Evolutionary conservation across 345 rosid species (phyloP).

Genomic region (Eutrema japonicum): DNA sequence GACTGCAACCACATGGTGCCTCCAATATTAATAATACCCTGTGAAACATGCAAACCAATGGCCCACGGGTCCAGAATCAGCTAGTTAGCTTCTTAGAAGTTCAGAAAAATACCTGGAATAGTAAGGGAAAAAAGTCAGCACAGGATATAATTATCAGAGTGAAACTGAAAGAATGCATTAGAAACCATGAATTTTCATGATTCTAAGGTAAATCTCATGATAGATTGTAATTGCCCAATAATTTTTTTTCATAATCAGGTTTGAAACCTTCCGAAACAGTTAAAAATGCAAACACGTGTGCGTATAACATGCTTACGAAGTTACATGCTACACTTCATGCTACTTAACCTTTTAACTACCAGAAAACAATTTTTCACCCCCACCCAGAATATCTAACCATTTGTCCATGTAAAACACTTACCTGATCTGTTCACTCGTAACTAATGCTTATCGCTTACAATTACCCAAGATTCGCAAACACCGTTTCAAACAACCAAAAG

Average conservation of each 20-base stretch:
- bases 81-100: constrained; percentile 94
- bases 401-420: constrained; percentile 7
- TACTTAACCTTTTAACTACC: constrained; percentile 6
- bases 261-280: not conserved
- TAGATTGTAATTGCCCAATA: not conserved
- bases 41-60: constrained; percentile 94
- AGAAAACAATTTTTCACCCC: constrained; percentile 1
- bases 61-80: constrained; percentile 86
- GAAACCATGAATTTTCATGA: not conserved
- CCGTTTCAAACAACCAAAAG: constrained; percentile 21
- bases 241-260: not conserved
- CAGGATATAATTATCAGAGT: constrained; percentile 7
- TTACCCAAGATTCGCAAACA: not conserved
- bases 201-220: not conserved
- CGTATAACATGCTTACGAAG: constrained; percentile 12
- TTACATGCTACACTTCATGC: not conserved
- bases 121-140: constrained; percentile 65
- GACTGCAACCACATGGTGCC: constrained; percentile 49
- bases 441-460: constrained; percentile 23
- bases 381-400: not conserved
- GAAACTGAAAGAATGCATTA: constrained; percentile 18
- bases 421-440: not conserved
- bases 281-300: not conserved
- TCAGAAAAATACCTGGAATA: constrained; percentile 99
- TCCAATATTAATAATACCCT: constrained; percentile 61